Evolutionary conservation across 2,329 filamentous ascomycete species (phyloP).

Genomic region (Claviceps purpurea): DNA sequence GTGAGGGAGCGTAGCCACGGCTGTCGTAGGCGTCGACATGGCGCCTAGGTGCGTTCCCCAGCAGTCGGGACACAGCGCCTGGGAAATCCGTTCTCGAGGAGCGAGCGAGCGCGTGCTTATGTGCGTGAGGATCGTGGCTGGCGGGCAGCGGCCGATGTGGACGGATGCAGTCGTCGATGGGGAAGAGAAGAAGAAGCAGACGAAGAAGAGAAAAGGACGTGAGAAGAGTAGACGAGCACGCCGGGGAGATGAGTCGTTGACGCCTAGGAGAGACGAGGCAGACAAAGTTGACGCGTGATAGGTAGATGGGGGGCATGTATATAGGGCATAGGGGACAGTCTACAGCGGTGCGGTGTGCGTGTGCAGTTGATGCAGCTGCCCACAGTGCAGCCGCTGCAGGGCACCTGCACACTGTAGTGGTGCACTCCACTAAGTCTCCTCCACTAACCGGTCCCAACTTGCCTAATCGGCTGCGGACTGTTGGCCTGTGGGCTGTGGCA

Average conservation of each 20-base stretch:
- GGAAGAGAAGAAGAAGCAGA: neutral
- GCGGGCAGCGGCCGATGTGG: neutral
- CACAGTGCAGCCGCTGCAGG: too few species aligned
- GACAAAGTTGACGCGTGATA: neutral
- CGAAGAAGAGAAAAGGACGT: too few species aligned
- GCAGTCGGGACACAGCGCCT: neutral
- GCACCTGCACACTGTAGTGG: too few species aligned
- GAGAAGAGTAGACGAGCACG: neutral
- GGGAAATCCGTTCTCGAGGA: neutral
- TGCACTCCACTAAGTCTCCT: too few species aligned
- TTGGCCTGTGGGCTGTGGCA: too few species aligned
- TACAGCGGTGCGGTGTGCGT: too few species aligned
- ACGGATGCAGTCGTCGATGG: neutral
- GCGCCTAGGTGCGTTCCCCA: conserved; percentile 3
- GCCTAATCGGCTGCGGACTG: too few species aligned
- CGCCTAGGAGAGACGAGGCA: neutral
- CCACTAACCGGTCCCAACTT: too few species aligned
- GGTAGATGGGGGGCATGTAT: too few species aligned
- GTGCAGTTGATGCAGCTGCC: too few species aligned
- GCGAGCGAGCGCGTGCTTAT: neutral
- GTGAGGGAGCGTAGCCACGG: conserved; percentile 57
- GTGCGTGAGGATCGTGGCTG: neutral
- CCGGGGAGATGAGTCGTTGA: neutral
- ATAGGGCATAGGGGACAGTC: too few species aligned
- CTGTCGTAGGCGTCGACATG: conserved; percentile 75